Percentiles rank a stretch among this genome's conserved stretches.
phyloP scores from a whole-genome alignment of 2,329 filamentous ascomycete species.

The Bipolaris gigantea region DNA sequence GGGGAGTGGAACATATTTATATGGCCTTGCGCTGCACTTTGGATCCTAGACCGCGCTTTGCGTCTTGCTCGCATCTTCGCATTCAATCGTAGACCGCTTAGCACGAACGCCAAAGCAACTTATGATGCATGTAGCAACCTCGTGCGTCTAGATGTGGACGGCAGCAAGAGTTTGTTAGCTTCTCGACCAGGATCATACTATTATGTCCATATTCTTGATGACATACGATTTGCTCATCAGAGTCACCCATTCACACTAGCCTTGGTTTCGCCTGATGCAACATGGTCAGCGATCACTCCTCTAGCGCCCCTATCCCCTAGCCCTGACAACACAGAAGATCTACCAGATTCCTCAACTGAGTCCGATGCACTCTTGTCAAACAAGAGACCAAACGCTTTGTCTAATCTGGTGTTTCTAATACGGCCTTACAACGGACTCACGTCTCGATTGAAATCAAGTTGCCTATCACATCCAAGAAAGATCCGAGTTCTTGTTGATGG shows the following conservation, averaged over 20 bases:
- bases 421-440: constrained; percentile 58
- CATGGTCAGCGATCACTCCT: not conserved
- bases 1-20: constrained; percentile 55
- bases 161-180: constrained; percentile 36
- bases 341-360: constrained; percentile 24
- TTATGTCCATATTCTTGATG: constrained; percentile 52
- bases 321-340: constrained; percentile 9
- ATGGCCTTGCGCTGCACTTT: constrained; percentile 55
- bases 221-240: constrained; percentile 50
- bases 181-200: constrained; percentile 54
- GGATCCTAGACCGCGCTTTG: constrained; percentile 54
- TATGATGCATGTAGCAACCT: constrained; percentile 52
- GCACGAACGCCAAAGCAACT: constrained; percentile 45
- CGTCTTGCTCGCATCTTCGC: constrained; percentile 50
- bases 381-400: not conserved
- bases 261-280: constrained; percentile 17
- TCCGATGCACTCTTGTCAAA: constrained; percentile 35
- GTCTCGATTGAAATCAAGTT: constrained; percentile 42
- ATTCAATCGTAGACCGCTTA: constrained; percentile 47
- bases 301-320: constrained; percentile 16
- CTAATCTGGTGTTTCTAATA: constrained; percentile 51
- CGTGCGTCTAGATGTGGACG: constrained; percentile 51
- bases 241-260: constrained; percentile 54
- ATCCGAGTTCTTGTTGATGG: constrained; percentile 53
- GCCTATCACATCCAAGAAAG: constrained; percentile 24